phyloP scores from a whole-genome alignment of 2,329 filamentous ascomycete genomes.

The Trichoderma brevicompactum region DNA sequence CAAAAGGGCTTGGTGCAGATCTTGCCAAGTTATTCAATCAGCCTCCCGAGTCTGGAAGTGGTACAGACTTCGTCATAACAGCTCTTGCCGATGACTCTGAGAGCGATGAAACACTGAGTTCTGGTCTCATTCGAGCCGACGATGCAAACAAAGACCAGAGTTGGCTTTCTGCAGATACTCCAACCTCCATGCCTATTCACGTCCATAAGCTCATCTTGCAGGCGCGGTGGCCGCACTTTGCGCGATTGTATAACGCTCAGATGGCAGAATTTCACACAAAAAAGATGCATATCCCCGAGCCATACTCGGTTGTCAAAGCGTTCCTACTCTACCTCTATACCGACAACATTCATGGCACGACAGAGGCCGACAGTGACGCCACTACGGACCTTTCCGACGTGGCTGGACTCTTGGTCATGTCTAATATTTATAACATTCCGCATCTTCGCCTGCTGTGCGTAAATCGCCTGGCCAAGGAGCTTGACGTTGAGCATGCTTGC shows the following conservation, averaged over 20 bases:
- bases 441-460: conserved; percentile 89
- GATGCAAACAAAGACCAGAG: conserved; percentile 51
- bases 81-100: conserved; percentile 80
- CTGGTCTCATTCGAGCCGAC: conserved; percentile 52
- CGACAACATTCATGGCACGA: conserved; percentile 73
- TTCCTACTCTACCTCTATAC: conserved; percentile 98
- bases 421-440: conserved; percentile 96
- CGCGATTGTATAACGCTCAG: conserved; percentile 85
- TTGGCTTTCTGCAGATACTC: conserved; percentile 64
- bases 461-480: conserved; percentile 83
- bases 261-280: conserved; percentile 98
- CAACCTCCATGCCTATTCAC: conserved; percentile 82
- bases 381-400: conserved; percentile 82
- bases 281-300: conserved; percentile 96
- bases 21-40: conserved; percentile 86
- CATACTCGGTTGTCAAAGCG: conserved; percentile 89
- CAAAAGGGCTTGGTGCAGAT: conserved; percentile 78
- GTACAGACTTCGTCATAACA: conserved; percentile 89
- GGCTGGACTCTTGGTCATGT: conserved; percentile 93
- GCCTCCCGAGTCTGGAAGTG: conserved; percentile 80
- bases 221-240: conserved; percentile 96
- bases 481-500: conserved; percentile 93
- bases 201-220: conserved; percentile 95
- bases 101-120: conserved; percentile 65
- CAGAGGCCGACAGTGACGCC: conserved; percentile 64